A percentile compares a stretch with the other conserved stretches of the same genome.
Conservation (phyloP, 2,329 filamentous ascomycete genomes). For the Mollisiaceae sp. region DNA sequence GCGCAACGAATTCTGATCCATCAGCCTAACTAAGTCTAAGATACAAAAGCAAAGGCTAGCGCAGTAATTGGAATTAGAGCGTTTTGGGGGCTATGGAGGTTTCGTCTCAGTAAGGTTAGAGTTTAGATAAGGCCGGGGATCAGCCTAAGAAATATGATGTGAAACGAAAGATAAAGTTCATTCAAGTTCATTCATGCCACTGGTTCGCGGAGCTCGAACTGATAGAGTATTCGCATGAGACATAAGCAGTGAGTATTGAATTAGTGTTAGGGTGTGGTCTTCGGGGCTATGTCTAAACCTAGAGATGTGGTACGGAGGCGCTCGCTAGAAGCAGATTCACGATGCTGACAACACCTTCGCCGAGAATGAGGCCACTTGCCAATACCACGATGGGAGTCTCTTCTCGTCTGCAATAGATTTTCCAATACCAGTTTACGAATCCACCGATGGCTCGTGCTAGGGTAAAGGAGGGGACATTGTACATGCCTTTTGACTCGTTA, state of each 20-base stretch:
- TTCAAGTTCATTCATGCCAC: not conserved
- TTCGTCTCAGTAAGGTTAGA: not conserved
- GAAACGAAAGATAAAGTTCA: slow-evolving; percentile 19
- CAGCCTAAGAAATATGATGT: slow-evolving; percentile 21
- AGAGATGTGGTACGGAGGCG: slow-evolving; percentile 73
- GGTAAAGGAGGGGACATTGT: slow-evolving; percentile 96
- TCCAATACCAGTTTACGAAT: slow-evolving; percentile 79
- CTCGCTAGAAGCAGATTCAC: slow-evolving; percentile 85
- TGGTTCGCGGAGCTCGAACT: not conserved
- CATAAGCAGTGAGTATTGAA: not conserved
- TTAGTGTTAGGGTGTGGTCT: not conserved
- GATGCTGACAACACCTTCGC: slow-evolving; percentile 91
- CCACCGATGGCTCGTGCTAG: slow-evolving; percentile 86
- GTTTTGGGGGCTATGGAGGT: not conserved
- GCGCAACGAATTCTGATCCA: slow-evolving; percentile 17
- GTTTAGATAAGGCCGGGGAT: not conserved
- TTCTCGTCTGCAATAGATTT: slow-evolving; percentile 53
- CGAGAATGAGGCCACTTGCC: slow-evolving; percentile 86
- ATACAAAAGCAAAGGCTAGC: not conserved
- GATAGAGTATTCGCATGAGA: no score
- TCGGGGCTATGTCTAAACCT: not conserved
- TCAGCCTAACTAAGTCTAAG: not conserved
- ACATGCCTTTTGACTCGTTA: slow-evolving; percentile 70
- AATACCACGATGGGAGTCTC: slow-evolving; percentile 88
- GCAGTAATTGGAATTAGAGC: not conserved